phyloP scores from a whole-genome alignment of 1,284 basidiomycete genomes.

The Heterobasidion occidentale region DNA sequence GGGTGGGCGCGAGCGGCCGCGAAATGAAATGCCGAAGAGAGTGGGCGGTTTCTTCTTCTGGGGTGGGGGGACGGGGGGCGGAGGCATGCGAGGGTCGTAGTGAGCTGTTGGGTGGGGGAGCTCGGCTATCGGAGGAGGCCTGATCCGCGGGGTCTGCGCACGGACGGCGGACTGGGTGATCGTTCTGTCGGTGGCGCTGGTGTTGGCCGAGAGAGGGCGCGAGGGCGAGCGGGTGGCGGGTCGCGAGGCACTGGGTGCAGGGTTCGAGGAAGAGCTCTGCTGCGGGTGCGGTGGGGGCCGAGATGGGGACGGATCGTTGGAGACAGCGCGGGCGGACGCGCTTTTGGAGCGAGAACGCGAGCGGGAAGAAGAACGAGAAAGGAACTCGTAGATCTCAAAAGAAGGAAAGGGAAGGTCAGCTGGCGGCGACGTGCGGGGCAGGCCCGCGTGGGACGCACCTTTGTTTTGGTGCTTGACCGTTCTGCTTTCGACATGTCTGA shows the following conservation, averaged over 20 bases:
- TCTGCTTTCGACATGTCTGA: constrained; percentile 1
- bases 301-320: constrained; percentile 19
- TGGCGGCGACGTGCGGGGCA: neutral
- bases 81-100: constrained; percentile 13
- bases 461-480: constrained; percentile 6
- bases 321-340: constrained; percentile 21
- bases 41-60: constrained; percentile 26
- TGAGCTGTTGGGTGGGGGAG: neutral
- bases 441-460: constrained; percentile 5
- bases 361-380: constrained; percentile 20
- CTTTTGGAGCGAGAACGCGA: constrained; percentile 23
- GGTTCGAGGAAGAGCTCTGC: constrained; percentile 17
- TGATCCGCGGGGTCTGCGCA: constrained; percentile 30
- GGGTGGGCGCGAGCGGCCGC: constrained; percentile 12
- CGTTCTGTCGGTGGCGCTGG: constrained; percentile 43
- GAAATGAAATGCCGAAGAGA: constrained; percentile 45
- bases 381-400: constrained; percentile 24
- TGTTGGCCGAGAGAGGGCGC: constrained; percentile 57
- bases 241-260: constrained; percentile 27
- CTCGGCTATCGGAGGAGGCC: neutral
- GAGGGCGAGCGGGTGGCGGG: constrained; percentile 43
- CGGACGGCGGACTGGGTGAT: constrained; percentile 32
- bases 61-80: constrained; percentile 2
- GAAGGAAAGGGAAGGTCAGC: neutral
- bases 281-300: constrained; percentile 14